These are phyloP conservation scores for Coemansia sp. DNA, from an alignment of 192 early-diverging fungal genomes.

Conservation along the genomic window DNA sequence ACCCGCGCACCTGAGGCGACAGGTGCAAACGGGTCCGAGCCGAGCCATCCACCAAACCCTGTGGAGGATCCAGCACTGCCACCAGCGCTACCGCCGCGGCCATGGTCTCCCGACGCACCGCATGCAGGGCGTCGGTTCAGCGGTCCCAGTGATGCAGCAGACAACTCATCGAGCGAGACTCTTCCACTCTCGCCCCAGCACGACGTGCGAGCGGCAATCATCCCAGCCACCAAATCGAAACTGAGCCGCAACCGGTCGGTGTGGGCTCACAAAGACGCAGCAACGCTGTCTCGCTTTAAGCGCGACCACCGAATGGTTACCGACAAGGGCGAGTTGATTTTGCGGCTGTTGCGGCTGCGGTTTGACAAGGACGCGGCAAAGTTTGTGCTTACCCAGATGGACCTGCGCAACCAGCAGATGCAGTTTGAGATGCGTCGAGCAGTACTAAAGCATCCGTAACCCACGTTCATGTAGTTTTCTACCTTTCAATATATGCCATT, in stretches of 20 bases:
- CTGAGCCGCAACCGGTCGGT: slow-evolving; percentile 52
- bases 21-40: neutral
- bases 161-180: slow-evolving; percentile 41
- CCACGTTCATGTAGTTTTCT: neutral
- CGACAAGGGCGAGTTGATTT: slow-evolving; percentile 49
- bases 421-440: slow-evolving; percentile 52
- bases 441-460: neutral
- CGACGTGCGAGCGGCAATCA: slow-evolving; percentile 39
- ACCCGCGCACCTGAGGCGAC: neutral
- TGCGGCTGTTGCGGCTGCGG: slow-evolving; percentile 47
- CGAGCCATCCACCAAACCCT: neutral
- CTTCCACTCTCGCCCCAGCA: slow-evolving; percentile 13
- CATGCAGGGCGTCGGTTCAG: slow-evolving; percentile 10
- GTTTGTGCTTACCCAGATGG: slow-evolving; percentile 50
- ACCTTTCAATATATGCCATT: neutral
- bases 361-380: slow-evolving; percentile 47
- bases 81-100: slow-evolving; percentile 8
- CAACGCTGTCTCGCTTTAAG: slow-evolving; percentile 27
- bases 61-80: neutral
- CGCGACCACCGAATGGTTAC: slow-evolving; percentile 46
- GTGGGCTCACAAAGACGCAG: slow-evolving; percentile 55
- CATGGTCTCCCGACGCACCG: neutral
- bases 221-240: slow-evolving; percentile 16
- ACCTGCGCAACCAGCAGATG: slow-evolving; percentile 47
- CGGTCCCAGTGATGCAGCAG: slow-evolving; percentile 1